Evolutionary conservation across 306 rosid genomes (phyloP), one percentile per base, ranked within the genome.

Genomic region (Alnus rubra): DNA sequence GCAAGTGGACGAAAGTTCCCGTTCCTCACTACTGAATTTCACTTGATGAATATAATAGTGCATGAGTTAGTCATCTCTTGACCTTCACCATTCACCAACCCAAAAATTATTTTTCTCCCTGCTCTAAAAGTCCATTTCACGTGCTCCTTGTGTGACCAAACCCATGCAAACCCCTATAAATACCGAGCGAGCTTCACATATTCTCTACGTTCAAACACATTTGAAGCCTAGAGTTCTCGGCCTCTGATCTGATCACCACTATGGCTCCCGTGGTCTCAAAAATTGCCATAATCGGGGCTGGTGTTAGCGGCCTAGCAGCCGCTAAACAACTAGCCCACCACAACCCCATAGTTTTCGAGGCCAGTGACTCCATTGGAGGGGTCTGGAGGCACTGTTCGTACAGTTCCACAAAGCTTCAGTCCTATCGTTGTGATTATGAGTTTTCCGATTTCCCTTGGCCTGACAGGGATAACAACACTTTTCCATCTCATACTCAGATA

Each of bases 371-470:
- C 75, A 92, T 92, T 58, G 97, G 97, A 19, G 97, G 97, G 2
- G 93, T 92, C 4, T 92, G 97, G 96, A 92, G 80, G 76, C 95
- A 90, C 76, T 92, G 97, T 45, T 82, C 97, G 1, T 92, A 79
- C 80, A 65, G 62, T 67, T 89, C 97, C 19, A 92, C 97, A 1
- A 92, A 52, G 83, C 93, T 92, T 79, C 97, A 92, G 63, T 86
- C 97, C 7, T 77, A 72, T 2, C 93, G 93, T 9, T 65, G 86
- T 12, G 90, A 81, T 28, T 92, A 92, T 54, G 96, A 92, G 82
- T 92, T 92, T 87, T 84, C 95, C 1, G 97, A 90, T 81, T 92
- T 90, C 63, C 97, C 88, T 15, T 92, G 97, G 97, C 83, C 87
- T 5, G 49, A 88, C 2, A 84, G 96, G 45, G 86, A 89, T 19